Conservation (phyloP, 2,329 filamentous ascomycete genomes). For the Colletotrichum cuscutae region DNA sequence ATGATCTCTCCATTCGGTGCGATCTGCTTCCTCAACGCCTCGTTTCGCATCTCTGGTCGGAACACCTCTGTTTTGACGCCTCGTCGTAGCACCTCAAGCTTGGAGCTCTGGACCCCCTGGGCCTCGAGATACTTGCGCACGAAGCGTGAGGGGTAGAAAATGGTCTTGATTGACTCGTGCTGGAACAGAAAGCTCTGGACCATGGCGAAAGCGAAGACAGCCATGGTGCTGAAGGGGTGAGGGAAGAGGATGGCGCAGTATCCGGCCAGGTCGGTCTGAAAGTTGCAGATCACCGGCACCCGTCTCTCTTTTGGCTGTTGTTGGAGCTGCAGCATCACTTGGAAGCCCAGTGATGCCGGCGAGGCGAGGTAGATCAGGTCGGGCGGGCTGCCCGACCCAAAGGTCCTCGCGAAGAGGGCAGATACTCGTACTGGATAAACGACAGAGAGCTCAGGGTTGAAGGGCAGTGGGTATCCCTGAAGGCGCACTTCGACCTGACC, state of each 20-base stretch:
- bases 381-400: conserved; percentile 60
- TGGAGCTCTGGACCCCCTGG: conserved; percentile 64
- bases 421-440: conserved; percentile 76
- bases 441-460: conserved; percentile 77
- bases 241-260: conserved; percentile 79
- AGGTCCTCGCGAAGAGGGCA: conserved; percentile 68
- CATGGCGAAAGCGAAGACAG: conserved; percentile 69
- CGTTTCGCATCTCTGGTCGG: conserved; percentile 62
- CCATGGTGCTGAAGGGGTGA: conserved; percentile 67
- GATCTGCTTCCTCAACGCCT: conserved; percentile 61
- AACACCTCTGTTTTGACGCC: conserved; percentile 74
- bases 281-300: conserved; percentile 73
- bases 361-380: conserved; percentile 78
- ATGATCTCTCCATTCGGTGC: conserved; percentile 72
- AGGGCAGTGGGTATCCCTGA: conserved; percentile 73
- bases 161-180: conserved; percentile 68
- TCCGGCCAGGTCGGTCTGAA: conserved; percentile 76
- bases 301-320: conserved; percentile 65
- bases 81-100: conserved; percentile 70
- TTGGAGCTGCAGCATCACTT: conserved; percentile 75
- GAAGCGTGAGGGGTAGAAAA: conserved; percentile 76
- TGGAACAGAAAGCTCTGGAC: conserved; percentile 76
- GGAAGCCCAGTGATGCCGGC: conserved; percentile 76
- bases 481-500: conserved; percentile 64
- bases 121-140: conserved; percentile 70